Percentiles rank a stretch among this genome's conserved stretches.
These are phyloP conservation scores for Monilinia polystroma DNA, from an alignment of 2,329 filamentous ascomycete species.

Conservation along the genomic window DNA sequence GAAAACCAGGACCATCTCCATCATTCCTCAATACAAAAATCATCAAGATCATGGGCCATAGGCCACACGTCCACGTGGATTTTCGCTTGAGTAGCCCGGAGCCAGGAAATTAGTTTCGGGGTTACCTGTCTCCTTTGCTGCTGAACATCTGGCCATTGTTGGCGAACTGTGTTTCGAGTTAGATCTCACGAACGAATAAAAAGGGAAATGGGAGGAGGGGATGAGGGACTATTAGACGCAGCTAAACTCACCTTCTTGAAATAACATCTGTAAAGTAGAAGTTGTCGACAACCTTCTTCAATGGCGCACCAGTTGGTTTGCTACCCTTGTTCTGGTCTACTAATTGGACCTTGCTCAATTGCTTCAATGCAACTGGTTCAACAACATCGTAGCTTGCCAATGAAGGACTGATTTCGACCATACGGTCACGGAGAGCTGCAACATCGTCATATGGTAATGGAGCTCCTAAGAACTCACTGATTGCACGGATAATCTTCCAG, in stretches of 20 bases:
- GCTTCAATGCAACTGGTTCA: slow-evolving; percentile 71
- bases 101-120: slow-evolving; percentile 78
- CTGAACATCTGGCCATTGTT: slow-evolving; percentile 97
- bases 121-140: slow-evolving; percentile 81
- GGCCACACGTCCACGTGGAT: slow-evolving; percentile 38
- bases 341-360: slow-evolving; percentile 88
- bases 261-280: slow-evolving; percentile 99
- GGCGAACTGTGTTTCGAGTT: slow-evolving; percentile 64
- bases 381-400: slow-evolving; percentile 88
- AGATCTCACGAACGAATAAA: slow-evolving; percentile 20
- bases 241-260: slow-evolving; percentile 74
- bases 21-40: slow-evolving; percentile 28
- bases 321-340: slow-evolving; percentile 94
- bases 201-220: neutral
- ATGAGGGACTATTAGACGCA: no score
- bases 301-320: slow-evolving; percentile 66
- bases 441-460: slow-evolving; percentile 93
- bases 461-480: slow-evolving; percentile 83
- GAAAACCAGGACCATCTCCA: slow-evolving; percentile 26
- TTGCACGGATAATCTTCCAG: slow-evolving; percentile 97
- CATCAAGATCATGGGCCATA: slow-evolving; percentile 39
- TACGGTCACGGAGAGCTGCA: slow-evolving; percentile 82
- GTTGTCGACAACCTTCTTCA: slow-evolving; percentile 87
- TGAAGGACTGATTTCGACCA: slow-evolving; percentile 91
- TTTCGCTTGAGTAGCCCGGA: slow-evolving; percentile 51